Conservation (phyloP, 2,329 filamentous ascomycete genomes). For the Colletotrichum sp. region DNA sequence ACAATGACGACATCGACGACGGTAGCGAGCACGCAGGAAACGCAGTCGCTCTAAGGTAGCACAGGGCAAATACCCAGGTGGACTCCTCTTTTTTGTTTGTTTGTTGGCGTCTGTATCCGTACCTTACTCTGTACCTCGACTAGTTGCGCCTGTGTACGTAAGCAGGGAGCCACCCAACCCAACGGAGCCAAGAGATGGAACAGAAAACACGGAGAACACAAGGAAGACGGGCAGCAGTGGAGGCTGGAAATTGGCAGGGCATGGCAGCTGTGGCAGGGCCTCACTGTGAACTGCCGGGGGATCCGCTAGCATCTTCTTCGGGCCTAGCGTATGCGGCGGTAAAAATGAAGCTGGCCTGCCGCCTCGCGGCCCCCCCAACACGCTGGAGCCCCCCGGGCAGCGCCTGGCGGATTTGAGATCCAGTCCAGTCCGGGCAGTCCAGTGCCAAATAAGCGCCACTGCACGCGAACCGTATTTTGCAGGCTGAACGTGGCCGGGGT, state of each 20-base stretch:
- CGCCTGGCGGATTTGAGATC: constrained; percentile 7
- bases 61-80: too few species aligned
- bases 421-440: not conserved
- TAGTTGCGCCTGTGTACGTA: not conserved
- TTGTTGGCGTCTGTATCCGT: not conserved
- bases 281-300: constrained; percentile 12
- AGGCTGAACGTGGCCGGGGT: constrained; percentile 18
- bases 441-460: constrained; percentile 18
- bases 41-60: not conserved
- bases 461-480: constrained; percentile 23
- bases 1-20: not conserved
- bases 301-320: not conserved
- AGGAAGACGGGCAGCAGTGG: not conserved
- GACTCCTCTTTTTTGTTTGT: not conserved
- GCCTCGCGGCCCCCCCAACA: not conserved
- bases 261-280: not conserved
- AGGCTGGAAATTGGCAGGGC: not conserved
- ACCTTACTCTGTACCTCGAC: too few species aligned
- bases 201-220: not conserved
- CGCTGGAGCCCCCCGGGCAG: not conserved
- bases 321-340: constrained; percentile 12
- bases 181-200: not conserved
- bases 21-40: not conserved
- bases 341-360: constrained; percentile 1
- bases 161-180: not conserved